These are phyloP conservation scores for Serendipita sp. DNA, from an alignment of 768 basidiomycete species.

Conservation along the genomic window DNA sequence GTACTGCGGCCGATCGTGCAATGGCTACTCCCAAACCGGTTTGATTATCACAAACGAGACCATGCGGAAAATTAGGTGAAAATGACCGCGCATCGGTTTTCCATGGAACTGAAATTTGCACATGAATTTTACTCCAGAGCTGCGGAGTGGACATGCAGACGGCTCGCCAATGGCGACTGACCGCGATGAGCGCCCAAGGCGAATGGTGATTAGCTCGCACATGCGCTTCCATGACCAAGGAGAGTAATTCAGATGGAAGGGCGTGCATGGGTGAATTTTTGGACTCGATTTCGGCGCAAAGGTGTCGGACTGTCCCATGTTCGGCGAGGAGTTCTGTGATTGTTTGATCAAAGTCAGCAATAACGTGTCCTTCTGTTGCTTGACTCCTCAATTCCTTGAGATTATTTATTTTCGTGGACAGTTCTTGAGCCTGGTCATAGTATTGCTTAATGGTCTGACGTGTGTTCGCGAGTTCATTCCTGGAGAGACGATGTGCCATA, in stretches of 20 bases:
- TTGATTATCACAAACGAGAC: background rate
- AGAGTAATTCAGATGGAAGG: background rate
- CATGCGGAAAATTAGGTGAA: background rate
- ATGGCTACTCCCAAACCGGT: background rate
- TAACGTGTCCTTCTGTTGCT: too few relatives aligned
- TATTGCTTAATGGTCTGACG: too few relatives aligned
- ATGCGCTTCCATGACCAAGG: background rate
- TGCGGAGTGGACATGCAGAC: background rate
- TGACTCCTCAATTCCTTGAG: too few relatives aligned
- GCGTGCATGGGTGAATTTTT: background rate
- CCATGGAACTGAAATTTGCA: background rate
- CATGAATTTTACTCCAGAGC: background rate
- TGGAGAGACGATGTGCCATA: too few relatives aligned
- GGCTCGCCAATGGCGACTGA: background rate
- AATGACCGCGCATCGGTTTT: background rate
- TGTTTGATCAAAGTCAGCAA: too few relatives aligned
- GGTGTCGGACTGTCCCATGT: too few relatives aligned
- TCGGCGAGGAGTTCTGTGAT: too few relatives aligned
- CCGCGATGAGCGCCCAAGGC: background rate
- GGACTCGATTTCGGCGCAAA: too few relatives aligned
- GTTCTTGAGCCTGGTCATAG: too few relatives aligned
- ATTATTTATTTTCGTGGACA: too few relatives aligned
- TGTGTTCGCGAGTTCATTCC: too few relatives aligned
- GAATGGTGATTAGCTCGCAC: background rate
- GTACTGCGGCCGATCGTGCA: background rate